Evolutionary conservation across 148 eudicot species (phyloP).

Genomic region (Chenopodium album): DNA sequence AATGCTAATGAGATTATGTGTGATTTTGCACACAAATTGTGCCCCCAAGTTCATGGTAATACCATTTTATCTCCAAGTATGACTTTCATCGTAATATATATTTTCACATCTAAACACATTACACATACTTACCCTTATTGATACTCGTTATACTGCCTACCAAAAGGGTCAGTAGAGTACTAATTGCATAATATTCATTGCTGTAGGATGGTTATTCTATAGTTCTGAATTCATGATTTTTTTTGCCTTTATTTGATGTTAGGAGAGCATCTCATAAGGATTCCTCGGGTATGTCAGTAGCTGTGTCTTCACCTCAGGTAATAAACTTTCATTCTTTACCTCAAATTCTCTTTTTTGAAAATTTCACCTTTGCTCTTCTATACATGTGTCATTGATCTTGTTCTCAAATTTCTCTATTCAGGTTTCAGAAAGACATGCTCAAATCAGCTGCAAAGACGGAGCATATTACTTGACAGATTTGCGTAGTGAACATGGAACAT

Average conservation of each 20-base stretch:
- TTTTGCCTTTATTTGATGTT: slow-evolving; percentile 20
- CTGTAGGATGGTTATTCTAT: not conserved
- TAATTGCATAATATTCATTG: not conserved
- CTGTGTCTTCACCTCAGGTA: slow-evolving; percentile 66
- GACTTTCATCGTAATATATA: not conserved
- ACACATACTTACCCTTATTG: not conserved
- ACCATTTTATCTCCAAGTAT: not conserved
- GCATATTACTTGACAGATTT: slow-evolving; percentile 72
- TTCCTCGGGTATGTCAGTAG: slow-evolving; percentile 47
- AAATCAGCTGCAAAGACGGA: slow-evolving; percentile 62
- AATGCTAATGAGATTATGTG: not conserved
- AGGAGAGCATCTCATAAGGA: slow-evolving; percentile 56
- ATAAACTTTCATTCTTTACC: not conserved
- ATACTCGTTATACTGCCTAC: not conserved
- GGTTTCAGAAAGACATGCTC: slow-evolving; percentile 79
- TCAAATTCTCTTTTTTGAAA: not conserved
- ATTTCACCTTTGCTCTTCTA: not conserved
- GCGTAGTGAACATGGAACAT: slow-evolving; percentile 80
- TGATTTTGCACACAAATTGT: not conserved
- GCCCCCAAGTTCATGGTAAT: not conserved
- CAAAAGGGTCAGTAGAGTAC: not conserved
- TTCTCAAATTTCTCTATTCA: slow-evolving; percentile 22
- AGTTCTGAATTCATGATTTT: not conserved
- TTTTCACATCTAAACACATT: too few species aligned
- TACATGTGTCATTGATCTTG: slow-evolving; percentile 2